Conservation (phyloP, 2,329 filamentous ascomycete genomes). For the Tolypocladium guangdongense region DNA sequence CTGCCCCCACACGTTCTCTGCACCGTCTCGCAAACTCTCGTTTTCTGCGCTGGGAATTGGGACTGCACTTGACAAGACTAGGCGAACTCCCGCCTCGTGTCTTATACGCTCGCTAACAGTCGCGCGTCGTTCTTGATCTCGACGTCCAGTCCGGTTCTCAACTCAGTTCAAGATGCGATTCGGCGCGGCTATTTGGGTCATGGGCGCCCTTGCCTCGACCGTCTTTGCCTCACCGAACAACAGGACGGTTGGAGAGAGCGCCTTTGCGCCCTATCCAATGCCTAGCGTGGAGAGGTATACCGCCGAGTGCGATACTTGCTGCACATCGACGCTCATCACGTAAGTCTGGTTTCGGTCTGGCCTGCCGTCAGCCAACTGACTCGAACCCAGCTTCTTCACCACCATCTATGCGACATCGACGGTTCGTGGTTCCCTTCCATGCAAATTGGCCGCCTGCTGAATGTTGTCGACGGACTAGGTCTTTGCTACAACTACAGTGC, state of each 20-base stretch:
- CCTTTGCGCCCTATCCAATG: too few species aligned
- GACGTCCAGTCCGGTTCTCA: neutral
- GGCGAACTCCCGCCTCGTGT: neutral
- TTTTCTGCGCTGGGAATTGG: neutral
- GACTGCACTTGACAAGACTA: neutral
- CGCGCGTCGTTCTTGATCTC: neutral
- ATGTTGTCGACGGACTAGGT: slow-evolving; percentile 1
- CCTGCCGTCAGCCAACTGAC: neutral
- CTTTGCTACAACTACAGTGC: slow-evolving; percentile 6
- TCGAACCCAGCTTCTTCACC: neutral
- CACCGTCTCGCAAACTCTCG: neutral
- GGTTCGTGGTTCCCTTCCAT: neutral
- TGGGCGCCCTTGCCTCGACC: neutral
- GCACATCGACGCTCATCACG: neutral
- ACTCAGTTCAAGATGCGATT: neutral
- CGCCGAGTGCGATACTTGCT: neutral
- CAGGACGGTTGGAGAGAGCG: neutral
- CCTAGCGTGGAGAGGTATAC: neutral
- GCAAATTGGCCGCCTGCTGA: neutral
- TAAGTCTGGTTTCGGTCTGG: neutral
- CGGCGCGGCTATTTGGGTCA: neutral
- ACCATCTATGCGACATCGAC: neutral
- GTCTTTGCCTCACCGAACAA: neutral
- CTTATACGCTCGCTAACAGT: neutral
- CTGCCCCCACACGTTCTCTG: neutral